These are phyloP conservation scores for Sarocladium oryzae DNA, from an alignment of 2,329 filamentous ascomycete species.

Conservation along the genomic window DNA sequence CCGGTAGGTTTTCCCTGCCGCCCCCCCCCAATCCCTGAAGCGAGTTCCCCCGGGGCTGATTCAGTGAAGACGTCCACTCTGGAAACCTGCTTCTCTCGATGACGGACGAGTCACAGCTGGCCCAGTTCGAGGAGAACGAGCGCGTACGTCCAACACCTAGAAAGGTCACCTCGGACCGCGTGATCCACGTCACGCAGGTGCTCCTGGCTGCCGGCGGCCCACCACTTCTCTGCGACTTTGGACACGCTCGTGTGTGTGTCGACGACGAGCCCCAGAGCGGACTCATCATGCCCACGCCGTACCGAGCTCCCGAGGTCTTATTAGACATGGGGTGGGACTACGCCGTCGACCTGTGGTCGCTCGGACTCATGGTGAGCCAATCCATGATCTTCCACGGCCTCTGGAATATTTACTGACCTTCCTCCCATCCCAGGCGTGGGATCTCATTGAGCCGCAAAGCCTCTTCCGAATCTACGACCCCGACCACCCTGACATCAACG, in stretches of 20 bases:
- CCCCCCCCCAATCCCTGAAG: too few relatives aligned
- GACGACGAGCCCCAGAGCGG: slow-evolving; percentile 20
- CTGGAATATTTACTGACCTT: not conserved
- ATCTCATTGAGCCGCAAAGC: slow-evolving; percentile 15
- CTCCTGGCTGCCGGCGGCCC: slow-evolving; percentile 18
- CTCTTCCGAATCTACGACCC: slow-evolving; percentile 16
- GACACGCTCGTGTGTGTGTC: slow-evolving; percentile 18
- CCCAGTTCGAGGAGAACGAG: slow-evolving; percentile 18
- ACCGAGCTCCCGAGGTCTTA: slow-evolving; percentile 20
- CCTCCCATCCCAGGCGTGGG: slow-evolving; percentile 17
- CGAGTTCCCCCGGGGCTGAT: not conserved
- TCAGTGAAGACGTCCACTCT: slow-evolving; percentile 18
- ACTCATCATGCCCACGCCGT: slow-evolving; percentile 22
- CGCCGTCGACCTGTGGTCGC: slow-evolving; percentile 23
- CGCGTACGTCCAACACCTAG: slow-evolving; percentile 16
- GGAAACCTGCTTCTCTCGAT: slow-evolving; percentile 19
- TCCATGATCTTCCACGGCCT: not conserved
- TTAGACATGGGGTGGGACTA: slow-evolving; percentile 19
- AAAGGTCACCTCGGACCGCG: slow-evolving; percentile 15
- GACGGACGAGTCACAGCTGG: slow-evolving; percentile 17
- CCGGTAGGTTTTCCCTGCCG: slow-evolving; percentile 18
- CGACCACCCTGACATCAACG: slow-evolving; percentile 16
- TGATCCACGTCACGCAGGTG: slow-evolving; percentile 20
- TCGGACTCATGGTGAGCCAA: slow-evolving; percentile 19
- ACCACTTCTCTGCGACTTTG: slow-evolving; percentile 23